phyloP scores from a whole-genome alignment of 2,329 filamentous ascomycete genomes.

The Xylaria sp. region DNA sequence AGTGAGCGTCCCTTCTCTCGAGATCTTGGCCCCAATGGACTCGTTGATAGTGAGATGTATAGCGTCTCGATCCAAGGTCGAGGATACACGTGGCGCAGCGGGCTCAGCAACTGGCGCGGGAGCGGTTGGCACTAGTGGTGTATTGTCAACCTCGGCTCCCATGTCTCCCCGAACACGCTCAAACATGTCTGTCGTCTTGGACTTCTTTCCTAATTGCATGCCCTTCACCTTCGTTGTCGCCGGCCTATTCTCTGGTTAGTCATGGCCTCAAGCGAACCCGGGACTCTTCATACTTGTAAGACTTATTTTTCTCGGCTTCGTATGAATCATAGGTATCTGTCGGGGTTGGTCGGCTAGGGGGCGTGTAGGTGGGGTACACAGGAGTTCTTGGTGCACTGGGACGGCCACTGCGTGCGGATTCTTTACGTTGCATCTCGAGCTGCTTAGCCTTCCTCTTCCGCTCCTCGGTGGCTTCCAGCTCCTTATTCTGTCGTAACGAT shows the following conservation, averaged over 20 bases:
- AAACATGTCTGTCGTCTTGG: constrained; percentile 96
- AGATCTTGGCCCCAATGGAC: constrained; percentile 88
- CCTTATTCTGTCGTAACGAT: constrained; percentile 79
- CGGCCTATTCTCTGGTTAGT: constrained; percentile 56
- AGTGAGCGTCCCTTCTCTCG: constrained; percentile 86
- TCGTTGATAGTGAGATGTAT: constrained; percentile 91
- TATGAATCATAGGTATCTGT: constrained; percentile 92
- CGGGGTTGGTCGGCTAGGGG: constrained; percentile 77
- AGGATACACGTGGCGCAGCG: constrained; percentile 67
- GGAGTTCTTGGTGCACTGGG: constrained; percentile 76
- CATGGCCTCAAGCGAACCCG: background rate
- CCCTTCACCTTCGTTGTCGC: constrained; percentile 88
- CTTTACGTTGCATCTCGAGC: constrained; percentile 98
- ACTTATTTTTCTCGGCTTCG: constrained; percentile 97
- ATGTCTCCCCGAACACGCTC: constrained; percentile 93
- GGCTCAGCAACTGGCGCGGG: constrained; percentile 64
- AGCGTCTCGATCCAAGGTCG: constrained; percentile 81
- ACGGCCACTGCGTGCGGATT: constrained; percentile 82
- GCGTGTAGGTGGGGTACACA: constrained; percentile 88
- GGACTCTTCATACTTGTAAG: constrained; percentile 72
- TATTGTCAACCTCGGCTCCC: constrained; percentile 84
- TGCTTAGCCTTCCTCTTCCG: constrained; percentile 99
- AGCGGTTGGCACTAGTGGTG: constrained; percentile 72
- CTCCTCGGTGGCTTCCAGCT: constrained; percentile 97
- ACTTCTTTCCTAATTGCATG: constrained; percentile 99